Percentiles rank a stretch among this genome's conserved stretches.
phyloP scores from a whole-genome alignment of 352 stramenopile genomes.

The Blastocystis hominis region DNA sequence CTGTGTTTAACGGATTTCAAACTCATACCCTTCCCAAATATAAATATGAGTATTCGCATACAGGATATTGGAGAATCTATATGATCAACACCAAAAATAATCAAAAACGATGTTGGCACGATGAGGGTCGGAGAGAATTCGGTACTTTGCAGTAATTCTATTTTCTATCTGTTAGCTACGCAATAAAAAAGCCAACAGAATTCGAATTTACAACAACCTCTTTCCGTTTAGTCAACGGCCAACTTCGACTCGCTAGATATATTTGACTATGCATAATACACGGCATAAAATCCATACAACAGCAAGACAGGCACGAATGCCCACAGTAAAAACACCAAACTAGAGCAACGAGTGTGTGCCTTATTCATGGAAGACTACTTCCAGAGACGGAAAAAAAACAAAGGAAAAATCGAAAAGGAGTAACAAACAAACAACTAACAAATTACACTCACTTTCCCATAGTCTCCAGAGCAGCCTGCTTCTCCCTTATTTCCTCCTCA shows the following conservation, averaged over 20 bases:
- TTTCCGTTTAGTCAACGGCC: background rate
- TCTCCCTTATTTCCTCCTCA: background rate
- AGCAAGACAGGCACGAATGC: background rate
- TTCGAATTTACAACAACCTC: background rate
- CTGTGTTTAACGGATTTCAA: background rate
- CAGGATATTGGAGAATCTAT: conserved; percentile 1
- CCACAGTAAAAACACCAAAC: too few relatives aligned
- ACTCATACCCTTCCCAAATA: background rate
- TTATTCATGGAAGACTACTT: background rate
- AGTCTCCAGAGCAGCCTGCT: background rate
- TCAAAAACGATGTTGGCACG: background rate
- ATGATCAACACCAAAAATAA: background rate
- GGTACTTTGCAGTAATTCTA: background rate
- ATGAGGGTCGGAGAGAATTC: background rate
- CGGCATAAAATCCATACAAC: background rate
- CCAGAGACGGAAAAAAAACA: background rate
- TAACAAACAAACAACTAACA: background rate
- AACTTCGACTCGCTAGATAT: background rate
- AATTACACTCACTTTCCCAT: background rate
- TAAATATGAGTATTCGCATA: background rate
- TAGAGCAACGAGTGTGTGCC: too few relatives aligned
- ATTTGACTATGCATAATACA: background rate
- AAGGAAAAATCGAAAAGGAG: background rate
- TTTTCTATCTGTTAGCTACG: background rate
- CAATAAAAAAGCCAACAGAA: background rate